These are phyloP conservation scores for Hypoxylon trugodes DNA, from an alignment of 495 filamentous ascomycete species.

Conservation along the genomic window DNA sequence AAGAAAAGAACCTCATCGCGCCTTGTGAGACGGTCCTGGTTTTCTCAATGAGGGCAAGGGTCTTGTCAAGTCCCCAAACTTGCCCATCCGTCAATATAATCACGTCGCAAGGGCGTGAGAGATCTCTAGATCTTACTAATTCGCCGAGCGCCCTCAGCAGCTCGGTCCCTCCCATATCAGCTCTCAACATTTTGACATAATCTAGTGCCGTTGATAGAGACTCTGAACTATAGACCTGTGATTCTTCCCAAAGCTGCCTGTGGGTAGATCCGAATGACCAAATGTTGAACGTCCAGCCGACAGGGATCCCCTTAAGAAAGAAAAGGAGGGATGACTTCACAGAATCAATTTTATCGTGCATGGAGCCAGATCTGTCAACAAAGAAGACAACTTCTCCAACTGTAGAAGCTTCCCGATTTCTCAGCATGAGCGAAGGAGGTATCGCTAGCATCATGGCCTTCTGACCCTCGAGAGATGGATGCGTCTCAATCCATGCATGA, in stretches of 20 bases:
- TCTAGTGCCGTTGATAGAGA: not conserved
- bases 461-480: not conserved
- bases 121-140: not conserved
- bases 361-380: constrained; percentile 4
- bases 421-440: constrained; percentile 1
- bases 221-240: not conserved
- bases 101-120: constrained; percentile 2
- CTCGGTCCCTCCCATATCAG: constrained; percentile 6
- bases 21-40: not conserved
- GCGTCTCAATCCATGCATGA: constrained; percentile 2
- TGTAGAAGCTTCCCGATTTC: not conserved
- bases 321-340: constrained; percentile 3
- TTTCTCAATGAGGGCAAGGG: not conserved
- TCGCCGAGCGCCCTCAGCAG: not conserved
- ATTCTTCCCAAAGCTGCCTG: not conserved
- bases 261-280: not conserved
- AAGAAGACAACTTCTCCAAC: constrained; percentile 2
- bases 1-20: constrained; percentile 3
- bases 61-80: constrained; percentile 1
- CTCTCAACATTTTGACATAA: not conserved
- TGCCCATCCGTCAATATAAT: constrained; percentile 8
- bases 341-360: constrained; percentile 4
- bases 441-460: constrained; percentile 5
- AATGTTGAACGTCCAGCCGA: constrained; percentile 2
- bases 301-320: constrained; percentile 4